Evolutionary conservation across 78 protist species (phyloP).

Genomic region (Dictyostelium firmibasis): DNA sequence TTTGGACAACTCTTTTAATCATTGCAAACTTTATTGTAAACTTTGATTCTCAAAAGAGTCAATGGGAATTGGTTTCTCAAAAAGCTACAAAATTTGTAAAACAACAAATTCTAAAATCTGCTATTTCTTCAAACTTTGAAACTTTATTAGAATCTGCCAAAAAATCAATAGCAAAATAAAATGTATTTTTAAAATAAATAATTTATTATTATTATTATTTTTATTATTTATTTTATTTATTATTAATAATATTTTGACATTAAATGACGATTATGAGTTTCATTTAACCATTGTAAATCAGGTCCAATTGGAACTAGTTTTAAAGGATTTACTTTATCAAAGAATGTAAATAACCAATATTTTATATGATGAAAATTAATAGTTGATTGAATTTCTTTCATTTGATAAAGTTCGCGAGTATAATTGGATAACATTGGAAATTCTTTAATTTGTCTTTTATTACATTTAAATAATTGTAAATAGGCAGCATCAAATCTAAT

Average conservation of each 20-base stretch:
- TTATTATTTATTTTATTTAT: background rate
- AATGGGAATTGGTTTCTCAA: conserved; percentile 32
- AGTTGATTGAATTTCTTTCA: conserved; percentile 16
- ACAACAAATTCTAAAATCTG: background rate
- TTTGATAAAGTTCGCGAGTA: conserved; percentile 82
- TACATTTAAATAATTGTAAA: conserved; percentile 86
- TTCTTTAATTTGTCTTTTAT: conserved; percentile 74
- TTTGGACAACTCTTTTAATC: conserved; percentile 38
- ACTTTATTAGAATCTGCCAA: background rate
- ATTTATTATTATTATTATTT: background rate
- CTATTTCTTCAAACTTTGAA: background rate
- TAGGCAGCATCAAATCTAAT: conserved; percentile 94
- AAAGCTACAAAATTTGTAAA: conserved; percentile 42
- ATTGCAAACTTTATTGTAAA: conserved; percentile 17
- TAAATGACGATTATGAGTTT: background rate
- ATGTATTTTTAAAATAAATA: background rate
- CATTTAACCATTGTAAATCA: background rate
- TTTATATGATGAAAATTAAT: conserved; percentile 88
- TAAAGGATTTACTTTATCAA: conserved; percentile 78
- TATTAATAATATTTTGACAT: background rate
- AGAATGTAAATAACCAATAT: conserved; percentile 77
- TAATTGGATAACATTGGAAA: conserved; percentile 86
- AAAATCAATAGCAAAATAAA: background rate
- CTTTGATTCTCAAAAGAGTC: background rate
- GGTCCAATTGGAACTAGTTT: conserved; percentile 87